These are phyloP conservation scores for Orbilia blumenaviensis DNA, from an alignment of 2,329 filamentous ascomycete genomes.

Conservation along the genomic window DNA sequence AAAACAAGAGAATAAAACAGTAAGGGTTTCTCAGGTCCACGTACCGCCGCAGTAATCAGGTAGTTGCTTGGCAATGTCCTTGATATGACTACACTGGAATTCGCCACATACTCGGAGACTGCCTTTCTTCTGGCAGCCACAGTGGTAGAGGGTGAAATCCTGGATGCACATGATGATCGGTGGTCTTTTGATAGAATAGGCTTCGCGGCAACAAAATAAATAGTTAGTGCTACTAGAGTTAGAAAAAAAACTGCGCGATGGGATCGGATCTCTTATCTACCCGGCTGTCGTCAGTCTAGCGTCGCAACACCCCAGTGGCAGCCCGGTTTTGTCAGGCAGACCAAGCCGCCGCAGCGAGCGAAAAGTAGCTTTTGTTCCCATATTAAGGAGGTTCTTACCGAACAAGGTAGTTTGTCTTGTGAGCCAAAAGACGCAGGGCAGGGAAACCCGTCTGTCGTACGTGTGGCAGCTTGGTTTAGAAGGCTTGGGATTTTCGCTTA, in stretches of 20 bases:
- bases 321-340: conserved; percentile 9
- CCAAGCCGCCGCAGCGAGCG: neutral
- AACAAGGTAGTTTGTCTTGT: conserved; percentile 42
- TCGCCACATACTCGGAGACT: conserved; percentile 43
- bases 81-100: conserved; percentile 31
- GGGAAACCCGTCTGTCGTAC: neutral
- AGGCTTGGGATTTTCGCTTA: conserved; percentile 18
- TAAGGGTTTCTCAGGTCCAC: neutral
- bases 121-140: conserved; percentile 42
- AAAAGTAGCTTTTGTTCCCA: conserved; percentile 11
- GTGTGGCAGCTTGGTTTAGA: conserved; percentile 23
- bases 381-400: conserved; percentile 19
- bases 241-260: conserved; percentile 23
- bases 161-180: conserved; percentile 41
- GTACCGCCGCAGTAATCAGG: conserved; percentile 27
- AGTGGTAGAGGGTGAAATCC: conserved; percentile 43
- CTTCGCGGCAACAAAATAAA: neutral
- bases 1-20: neutral
- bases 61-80: conserved; percentile 25
- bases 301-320: neutral
- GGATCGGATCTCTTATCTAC: conserved; percentile 33
- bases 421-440: conserved; percentile 18
- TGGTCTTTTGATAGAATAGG: neutral
- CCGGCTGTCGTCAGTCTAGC: neutral
- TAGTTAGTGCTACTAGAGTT: neutral